Conservation (phyloP, 164 flowering plant genomes). For the Vitis rotundifolia region DNA sequence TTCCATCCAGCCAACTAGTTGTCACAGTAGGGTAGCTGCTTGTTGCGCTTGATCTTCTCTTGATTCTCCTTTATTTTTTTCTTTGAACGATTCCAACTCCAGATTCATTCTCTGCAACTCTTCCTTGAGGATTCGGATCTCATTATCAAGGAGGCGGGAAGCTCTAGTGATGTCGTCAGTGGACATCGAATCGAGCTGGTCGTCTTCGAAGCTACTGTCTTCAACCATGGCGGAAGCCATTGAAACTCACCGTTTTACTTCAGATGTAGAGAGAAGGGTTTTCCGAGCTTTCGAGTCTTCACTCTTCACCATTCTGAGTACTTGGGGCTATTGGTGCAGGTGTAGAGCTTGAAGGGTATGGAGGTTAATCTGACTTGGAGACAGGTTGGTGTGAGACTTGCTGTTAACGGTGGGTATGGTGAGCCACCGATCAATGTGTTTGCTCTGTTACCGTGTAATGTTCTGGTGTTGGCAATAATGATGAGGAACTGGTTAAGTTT, state of each 20-base stretch:
- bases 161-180: constrained; percentile 50
- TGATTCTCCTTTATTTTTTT: constrained; percentile 54
- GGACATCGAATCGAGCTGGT: constrained; percentile 54
- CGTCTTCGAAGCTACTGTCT: constrained; percentile 49
- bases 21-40: constrained; percentile 42
- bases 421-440: constrained; percentile 4
- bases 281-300: too few relatives aligned
- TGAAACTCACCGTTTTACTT: too few relatives aligned
- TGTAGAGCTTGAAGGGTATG: too few relatives aligned
- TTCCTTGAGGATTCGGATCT: constrained; percentile 48
- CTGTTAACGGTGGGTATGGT: too few relatives aligned
- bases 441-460: constrained; percentile 23
- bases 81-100: constrained; percentile 51
- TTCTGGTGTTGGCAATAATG: constrained; percentile 12
- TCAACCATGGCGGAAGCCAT: constrained; percentile 37
- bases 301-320: too few relatives aligned
- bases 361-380: too few relatives aligned
- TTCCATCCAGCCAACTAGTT: too few relatives aligned
- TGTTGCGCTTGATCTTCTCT: constrained; percentile 56
- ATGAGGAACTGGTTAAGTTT: constrained; percentile 13
- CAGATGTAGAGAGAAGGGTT: too few relatives aligned
- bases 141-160: constrained; percentile 60
- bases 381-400: too few relatives aligned
- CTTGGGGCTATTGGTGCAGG: too few relatives aligned
- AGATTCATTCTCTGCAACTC: constrained; percentile 46